Conservation (phyloP, 805 yeast species). For the Candida alai region DNA sequence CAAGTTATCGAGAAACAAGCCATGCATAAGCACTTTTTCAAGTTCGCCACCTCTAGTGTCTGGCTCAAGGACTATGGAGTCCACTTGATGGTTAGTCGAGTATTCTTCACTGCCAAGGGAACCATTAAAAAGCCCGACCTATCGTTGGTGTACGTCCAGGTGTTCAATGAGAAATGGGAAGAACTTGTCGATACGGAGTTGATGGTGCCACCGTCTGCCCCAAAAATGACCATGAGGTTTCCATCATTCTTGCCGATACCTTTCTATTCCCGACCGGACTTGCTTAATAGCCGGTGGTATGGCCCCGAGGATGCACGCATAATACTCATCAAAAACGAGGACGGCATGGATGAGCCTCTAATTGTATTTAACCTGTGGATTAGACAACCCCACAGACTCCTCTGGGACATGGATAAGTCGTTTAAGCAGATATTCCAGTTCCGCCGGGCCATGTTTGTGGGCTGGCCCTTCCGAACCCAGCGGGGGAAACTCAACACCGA, state of each 20-base stretch:
- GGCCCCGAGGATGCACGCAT: slow-evolving; percentile 29
- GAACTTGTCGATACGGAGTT: slow-evolving; percentile 28
- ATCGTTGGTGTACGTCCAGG: slow-evolving; percentile 40
- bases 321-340: slow-evolving; percentile 16
- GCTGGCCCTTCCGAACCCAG: slow-evolving; percentile 33
- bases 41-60: slow-evolving; percentile 47
- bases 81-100: slow-evolving; percentile 44
- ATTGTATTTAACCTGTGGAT: slow-evolving; percentile 10
- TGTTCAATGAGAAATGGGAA: slow-evolving; percentile 43
- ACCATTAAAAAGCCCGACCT: slow-evolving; percentile 23
- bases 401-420: slow-evolving; percentile 3
- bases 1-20: slow-evolving; percentile 8
- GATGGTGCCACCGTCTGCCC: slow-evolving; percentile 14
- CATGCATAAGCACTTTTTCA: slow-evolving; percentile 25
- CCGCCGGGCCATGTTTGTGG: slow-evolving; percentile 27
- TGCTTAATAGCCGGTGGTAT: slow-evolving; percentile 8
- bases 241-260: slow-evolving; percentile 14
- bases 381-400: slow-evolving; percentile 12
- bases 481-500: slow-evolving; percentile 25
- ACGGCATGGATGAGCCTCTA: slow-evolving; percentile 16
- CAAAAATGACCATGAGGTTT: slow-evolving; percentile 6
- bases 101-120: slow-evolving; percentile 28
- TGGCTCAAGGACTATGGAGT: slow-evolving; percentile 49
- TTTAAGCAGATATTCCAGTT: slow-evolving; percentile 1
- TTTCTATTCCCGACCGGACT: slow-evolving; percentile 11